These are phyloP conservation scores for Phaffia australis DNA, from an alignment of 768 basidiomycete species.

Conservation along the genomic window DNA sequence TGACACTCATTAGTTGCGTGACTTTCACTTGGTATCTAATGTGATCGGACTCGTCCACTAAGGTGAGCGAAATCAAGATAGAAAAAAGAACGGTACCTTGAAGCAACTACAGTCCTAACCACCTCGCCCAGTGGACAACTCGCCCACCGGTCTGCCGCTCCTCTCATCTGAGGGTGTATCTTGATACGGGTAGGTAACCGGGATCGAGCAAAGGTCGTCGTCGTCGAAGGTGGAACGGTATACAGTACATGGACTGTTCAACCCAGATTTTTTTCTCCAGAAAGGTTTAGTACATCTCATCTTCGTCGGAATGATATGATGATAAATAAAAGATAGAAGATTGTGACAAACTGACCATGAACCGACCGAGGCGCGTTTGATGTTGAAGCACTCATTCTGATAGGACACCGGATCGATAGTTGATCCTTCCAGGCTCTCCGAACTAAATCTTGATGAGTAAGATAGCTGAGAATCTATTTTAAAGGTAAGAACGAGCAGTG, in stretches of 20 bases:
- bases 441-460: no score
- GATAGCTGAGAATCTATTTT: no score
- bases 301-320: no score
- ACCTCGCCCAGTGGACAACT: conserved; percentile 14
- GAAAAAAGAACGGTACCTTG: conserved; percentile 1
- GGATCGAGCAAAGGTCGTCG: conserved; percentile 16
- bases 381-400: no score
- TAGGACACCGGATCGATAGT: no score
- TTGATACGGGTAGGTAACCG: conserved; percentile 9
- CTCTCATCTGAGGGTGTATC: conserved; percentile 12
- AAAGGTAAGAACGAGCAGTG: no score
- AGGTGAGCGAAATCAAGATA: not conserved
- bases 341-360: no score
- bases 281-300: no score
- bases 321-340: no score
- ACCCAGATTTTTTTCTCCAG: no score
- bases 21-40: not conserved
- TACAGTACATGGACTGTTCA: conserved; percentile 20
- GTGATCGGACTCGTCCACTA: not conserved
- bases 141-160: conserved; percentile 10
- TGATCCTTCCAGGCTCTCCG: no score
- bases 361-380: no score
- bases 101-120: conserved; percentile 16
- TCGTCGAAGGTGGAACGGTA: conserved; percentile 11
- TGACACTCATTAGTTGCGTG: not conserved